Evolutionary conservation across 768 basidiomycete genomes (phyloP), one percentile per base, ranked within the genome.

Genomic region (Strobilomyces confusus): DNA sequence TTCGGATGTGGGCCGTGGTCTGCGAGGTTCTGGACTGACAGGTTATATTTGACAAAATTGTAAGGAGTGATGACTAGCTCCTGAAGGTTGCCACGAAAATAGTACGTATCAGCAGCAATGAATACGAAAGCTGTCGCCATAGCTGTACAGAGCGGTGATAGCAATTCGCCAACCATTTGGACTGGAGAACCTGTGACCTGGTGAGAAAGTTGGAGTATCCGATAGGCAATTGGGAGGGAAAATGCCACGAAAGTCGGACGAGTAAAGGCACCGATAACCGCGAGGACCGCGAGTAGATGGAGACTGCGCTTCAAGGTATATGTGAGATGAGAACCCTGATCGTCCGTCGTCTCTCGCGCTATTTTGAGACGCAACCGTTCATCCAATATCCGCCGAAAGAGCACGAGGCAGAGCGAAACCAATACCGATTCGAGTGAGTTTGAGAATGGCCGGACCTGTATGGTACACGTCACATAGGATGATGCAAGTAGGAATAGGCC

Each of bases 361-460:
- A 33, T 23, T 26, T 50, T 42, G 38, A 38, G 42, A 44, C 13
- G 42, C 2, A 41, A 20, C 25, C 23, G 29, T 40, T 22, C 40
- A 19, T 57, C 48, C 12, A 49, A 30, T 20, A 73, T 43, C 20
- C 56, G 60, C 22, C 51, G 58, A 40, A 71, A 52, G 17, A 63
- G 52, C 11, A 62, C 58, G 5, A 74, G 62, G 32, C 63, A 71
- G 13, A 69, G 52, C 13, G 68, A 60, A 4, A 75, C 44, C 17
- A 70, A 41, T 3, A 68, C 48, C 2, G 71, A 62, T 55, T 75
- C 74, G 3, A 72, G 52, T 4, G 72, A 67, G 44, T 73, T 75
- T 19, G 73, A 73, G 54, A 75, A 75, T 1, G 73, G 72, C 36
- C 74, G 64, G 41, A 73, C 52, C 46, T 75, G 74, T 44, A 73